These are phyloP conservation scores for Aspergillus sp. DNA, from an alignment of 2,329 filamentous ascomycete genomes.

Conservation along the genomic window DNA sequence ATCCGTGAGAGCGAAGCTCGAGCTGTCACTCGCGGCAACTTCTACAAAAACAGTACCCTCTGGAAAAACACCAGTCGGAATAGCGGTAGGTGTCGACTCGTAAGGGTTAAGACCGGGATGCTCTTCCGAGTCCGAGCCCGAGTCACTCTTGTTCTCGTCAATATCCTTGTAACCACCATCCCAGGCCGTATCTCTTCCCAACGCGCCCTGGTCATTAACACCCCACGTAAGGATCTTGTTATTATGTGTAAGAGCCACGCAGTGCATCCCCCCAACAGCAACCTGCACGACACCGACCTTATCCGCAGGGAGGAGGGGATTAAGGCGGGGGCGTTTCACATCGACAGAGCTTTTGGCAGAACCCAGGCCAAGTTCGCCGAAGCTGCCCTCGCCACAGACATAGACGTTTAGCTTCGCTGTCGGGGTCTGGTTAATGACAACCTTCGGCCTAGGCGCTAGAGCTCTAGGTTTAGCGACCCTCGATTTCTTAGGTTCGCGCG, in stretches of 20 bases:
- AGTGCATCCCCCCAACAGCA: conserved; percentile 75
- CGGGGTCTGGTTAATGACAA: conserved; percentile 55
- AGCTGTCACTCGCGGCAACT: conserved; percentile 51
- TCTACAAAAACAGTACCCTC: conserved; percentile 47
- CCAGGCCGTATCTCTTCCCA: conserved; percentile 64
- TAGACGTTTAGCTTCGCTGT: conserved; percentile 55
- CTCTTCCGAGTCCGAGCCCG: conserved; percentile 44
- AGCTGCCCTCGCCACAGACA: conserved; percentile 69
- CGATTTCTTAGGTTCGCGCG: conserved; percentile 22
- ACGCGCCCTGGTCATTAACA: conserved; percentile 74
- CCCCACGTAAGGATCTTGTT: conserved; percentile 81
- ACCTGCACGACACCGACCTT: conserved; percentile 62
- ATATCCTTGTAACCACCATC: conserved; percentile 52
- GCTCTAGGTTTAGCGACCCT: conserved; percentile 19
- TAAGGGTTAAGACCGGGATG: conserved; percentile 48
- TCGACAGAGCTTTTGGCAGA: conserved; percentile 56
- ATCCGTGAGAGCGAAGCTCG: conserved; percentile 51
- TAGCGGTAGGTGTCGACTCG: conserved; percentile 46
- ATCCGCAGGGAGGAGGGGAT: conserved; percentile 48
- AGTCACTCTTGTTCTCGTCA: conserved; percentile 28
- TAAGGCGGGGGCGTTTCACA: conserved; percentile 64
- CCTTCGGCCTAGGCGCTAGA: conserved; percentile 23
- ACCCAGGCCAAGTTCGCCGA: conserved; percentile 79
- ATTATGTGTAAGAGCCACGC: conserved; percentile 63
- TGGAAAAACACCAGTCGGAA: conserved; percentile 41